A percentile compares a stretch with the other conserved stretches of the same genome.
These are phyloP conservation scores for Apiotrichum montevideense DNA, from an alignment of 1,284 basidiomycete genomes.

Conservation along the genomic window DNA sequence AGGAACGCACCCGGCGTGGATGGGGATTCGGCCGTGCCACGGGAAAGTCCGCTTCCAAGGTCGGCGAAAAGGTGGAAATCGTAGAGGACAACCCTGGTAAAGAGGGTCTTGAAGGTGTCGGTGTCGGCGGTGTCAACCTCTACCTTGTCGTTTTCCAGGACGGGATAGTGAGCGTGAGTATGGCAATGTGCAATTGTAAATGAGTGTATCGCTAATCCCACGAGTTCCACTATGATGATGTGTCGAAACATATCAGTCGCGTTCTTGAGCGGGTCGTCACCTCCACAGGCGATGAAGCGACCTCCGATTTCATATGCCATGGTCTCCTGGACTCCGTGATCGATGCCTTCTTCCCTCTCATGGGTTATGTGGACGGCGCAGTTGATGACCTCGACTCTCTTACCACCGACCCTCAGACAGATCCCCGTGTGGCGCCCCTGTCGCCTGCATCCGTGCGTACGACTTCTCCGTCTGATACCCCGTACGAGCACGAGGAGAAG, in stretches of 20 bases:
- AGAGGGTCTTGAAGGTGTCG: slow-evolving; percentile 55
- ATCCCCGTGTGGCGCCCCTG: slow-evolving; percentile 6
- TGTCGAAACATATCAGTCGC: slow-evolving; percentile 75
- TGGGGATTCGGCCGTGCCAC: slow-evolving; percentile 38
- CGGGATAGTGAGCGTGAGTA: slow-evolving; percentile 76
- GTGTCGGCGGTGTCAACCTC: slow-evolving; percentile 72
- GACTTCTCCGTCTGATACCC: slow-evolving; percentile 11
- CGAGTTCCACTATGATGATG: slow-evolving; percentile 89
- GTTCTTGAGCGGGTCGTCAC: slow-evolving; percentile 63
- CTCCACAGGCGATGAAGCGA: slow-evolving; percentile 24
- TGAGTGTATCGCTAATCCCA: background rate
- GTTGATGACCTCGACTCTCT: slow-evolving; percentile 70
- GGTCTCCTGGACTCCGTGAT: slow-evolving; percentile 89
- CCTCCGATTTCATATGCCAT: slow-evolving; percentile 86
- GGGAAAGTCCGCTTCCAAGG: slow-evolving; percentile 26
- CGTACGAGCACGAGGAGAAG: slow-evolving; percentile 10
- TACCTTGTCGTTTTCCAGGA: slow-evolving; percentile 83
- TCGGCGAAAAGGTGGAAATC: slow-evolving; percentile 51
- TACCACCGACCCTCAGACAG: slow-evolving; percentile 50
- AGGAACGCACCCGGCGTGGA: slow-evolving; percentile 27
- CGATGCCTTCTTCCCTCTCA: slow-evolving; percentile 85
- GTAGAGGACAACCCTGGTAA: slow-evolving; percentile 54
- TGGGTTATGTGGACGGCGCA: slow-evolving; percentile 77
- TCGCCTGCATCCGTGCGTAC: background rate
- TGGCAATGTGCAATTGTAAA: too few species aligned